Evolutionary conservation across 2,329 filamentous ascomycete genomes (phyloP).

Genomic region (Alternaria rosae): DNA sequence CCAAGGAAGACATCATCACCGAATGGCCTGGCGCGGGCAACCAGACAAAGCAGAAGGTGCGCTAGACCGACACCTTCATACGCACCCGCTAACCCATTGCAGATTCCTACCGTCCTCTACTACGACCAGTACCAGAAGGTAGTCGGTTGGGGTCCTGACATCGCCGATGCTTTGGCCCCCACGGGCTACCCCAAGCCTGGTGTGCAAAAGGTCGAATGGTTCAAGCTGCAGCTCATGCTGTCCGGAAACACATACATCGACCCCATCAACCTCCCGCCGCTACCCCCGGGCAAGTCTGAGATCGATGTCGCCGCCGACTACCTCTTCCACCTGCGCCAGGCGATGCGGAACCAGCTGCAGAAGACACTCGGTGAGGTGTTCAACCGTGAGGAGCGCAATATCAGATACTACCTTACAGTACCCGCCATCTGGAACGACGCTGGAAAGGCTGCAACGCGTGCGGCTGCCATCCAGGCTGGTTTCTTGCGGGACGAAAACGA

Average conservation of each 20-base stretch:
- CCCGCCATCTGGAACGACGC: constrained; percentile 99
- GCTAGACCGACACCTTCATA: neutral
- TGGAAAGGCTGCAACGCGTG: constrained; percentile 94
- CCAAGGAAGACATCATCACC: constrained; percentile 97
- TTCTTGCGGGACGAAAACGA: constrained; percentile 98
- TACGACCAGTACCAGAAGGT: constrained; percentile 99
- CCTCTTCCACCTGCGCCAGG: constrained; percentile 95
- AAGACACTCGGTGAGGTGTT: constrained; percentile 98
- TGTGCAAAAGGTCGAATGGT: constrained; percentile 99
- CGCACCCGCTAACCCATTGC: constrained; percentile 12
- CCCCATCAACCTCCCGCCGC: constrained; percentile 96
- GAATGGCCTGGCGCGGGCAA: constrained; percentile 98
- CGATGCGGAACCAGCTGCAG: constrained; percentile 93
- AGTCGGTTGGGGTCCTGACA: constrained; percentile 99
- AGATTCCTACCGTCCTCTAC: constrained; percentile 99
- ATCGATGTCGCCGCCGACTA: constrained; percentile 99
- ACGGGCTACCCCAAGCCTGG: constrained; percentile 97
- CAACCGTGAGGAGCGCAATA: constrained; percentile 97
- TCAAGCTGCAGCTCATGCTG: constrained; percentile 98
- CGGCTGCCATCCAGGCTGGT: constrained; percentile 94
- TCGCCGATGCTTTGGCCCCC: constrained; percentile 92
- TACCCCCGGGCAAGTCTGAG: constrained; percentile 97
- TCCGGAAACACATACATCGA: constrained; percentile 99
- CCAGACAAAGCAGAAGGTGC: constrained; percentile 97
- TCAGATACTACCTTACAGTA: constrained; percentile 97